These are phyloP conservation scores for Leonotis leonurus DNA, from an alignment of 257 asterid species.

Conservation along the genomic window DNA sequence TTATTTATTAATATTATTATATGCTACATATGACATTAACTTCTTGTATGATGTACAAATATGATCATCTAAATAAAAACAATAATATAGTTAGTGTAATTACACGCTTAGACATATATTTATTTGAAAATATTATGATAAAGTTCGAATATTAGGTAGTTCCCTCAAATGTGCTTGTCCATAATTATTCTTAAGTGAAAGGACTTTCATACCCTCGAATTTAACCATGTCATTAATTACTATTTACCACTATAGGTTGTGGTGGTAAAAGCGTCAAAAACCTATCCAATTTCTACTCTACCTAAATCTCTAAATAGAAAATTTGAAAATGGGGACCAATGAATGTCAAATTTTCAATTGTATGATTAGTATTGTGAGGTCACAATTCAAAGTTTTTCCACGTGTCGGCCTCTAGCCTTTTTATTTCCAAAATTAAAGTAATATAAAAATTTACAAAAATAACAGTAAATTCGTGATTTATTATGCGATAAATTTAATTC, in stretches of 20 bases:
- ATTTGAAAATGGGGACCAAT: slow-evolving; percentile 3
- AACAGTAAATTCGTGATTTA: too few relatives aligned
- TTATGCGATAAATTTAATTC: too few relatives aligned
- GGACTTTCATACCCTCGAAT: not conserved
- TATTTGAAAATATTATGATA: not conserved
- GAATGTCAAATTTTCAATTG: not conserved
- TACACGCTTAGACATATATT: too few relatives aligned
- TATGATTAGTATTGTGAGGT: not conserved
- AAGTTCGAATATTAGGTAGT: not conserved
- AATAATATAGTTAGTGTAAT: too few relatives aligned
- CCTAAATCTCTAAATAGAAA: not conserved
- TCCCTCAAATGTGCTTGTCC: not conserved
- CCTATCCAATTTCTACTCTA: not conserved
- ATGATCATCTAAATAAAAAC: too few relatives aligned
- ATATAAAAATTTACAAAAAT: too few relatives aligned
- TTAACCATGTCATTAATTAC: not conserved
- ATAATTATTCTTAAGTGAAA: not conserved
- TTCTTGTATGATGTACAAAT: too few relatives aligned
- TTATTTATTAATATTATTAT: too few relatives aligned
- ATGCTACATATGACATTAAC: too few relatives aligned
- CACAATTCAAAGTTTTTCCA: not conserved
- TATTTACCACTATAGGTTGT: not conserved
- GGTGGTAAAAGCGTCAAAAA: not conserved
- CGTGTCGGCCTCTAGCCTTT: not conserved
- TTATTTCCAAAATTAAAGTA: not conserved